These are phyloP conservation scores for Citrus inodora DNA, from an alignment of 345 rosid species.

Conservation along the genomic window DNA sequence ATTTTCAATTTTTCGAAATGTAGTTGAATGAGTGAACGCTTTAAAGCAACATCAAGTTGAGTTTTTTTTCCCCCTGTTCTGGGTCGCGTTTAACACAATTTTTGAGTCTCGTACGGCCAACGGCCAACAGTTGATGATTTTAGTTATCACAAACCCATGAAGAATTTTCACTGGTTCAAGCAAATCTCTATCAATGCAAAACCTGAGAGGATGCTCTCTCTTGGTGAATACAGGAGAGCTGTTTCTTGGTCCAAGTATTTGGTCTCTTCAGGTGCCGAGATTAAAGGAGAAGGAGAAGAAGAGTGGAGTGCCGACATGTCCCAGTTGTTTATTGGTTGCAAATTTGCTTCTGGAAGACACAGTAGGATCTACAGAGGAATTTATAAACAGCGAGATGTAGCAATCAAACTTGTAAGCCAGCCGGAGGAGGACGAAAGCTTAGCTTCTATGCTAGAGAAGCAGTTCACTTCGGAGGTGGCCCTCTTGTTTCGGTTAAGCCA, in stretches of 20 bases:
- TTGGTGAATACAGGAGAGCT: constrained; percentile 67
- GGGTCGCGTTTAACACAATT: constrained; percentile 7
- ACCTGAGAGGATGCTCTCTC: constrained; percentile 53
- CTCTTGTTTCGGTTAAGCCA: constrained; percentile 55
- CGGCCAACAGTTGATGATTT: constrained; percentile 29
- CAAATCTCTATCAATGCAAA: constrained; percentile 49
- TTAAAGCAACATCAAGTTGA: constrained; percentile 16
- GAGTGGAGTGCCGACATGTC: constrained; percentile 87
- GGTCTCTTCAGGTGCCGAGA: constrained; percentile 73
- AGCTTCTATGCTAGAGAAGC: constrained; percentile 59
- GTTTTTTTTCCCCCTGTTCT: neutral
- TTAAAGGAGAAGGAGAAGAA: constrained; percentile 64
- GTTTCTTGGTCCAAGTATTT: constrained; percentile 80
- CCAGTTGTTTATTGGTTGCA: constrained; percentile 58
- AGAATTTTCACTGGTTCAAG: constrained; percentile 56
- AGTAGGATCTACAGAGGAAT: constrained; percentile 79
- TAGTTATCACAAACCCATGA: constrained; percentile 38
- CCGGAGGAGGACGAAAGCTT: constrained; percentile 69
- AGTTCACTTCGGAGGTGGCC: constrained; percentile 73
- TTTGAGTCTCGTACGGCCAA: neutral
- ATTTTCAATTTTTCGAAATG: constrained; percentile 25
- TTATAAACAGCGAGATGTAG: constrained; percentile 67
- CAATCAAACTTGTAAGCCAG: constrained; percentile 71
- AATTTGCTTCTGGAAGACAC: constrained; percentile 74
- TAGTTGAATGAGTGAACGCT: constrained; percentile 19